A percentile compares a stretch with the other conserved stretches of the same genome.
Evolutionary conservation across 2,329 filamentous ascomycete species (phyloP).

Genomic region (Aureobasidium subglaciale): DNA sequence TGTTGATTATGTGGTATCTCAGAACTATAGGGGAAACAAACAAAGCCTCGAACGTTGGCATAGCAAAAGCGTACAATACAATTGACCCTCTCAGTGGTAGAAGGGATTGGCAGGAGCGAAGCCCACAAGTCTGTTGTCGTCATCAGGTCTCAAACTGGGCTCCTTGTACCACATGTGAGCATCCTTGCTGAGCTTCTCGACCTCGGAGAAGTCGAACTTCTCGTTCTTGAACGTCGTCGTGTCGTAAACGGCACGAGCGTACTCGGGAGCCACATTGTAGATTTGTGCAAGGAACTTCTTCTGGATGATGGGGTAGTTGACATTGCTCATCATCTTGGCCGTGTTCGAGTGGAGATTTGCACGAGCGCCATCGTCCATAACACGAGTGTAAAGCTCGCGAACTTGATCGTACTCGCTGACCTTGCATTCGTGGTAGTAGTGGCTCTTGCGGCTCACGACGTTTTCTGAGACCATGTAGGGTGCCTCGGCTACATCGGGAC

Average conservation of each 20-base stretch:
- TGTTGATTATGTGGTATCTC: slow-evolving; percentile 1
- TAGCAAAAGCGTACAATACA: background rate
- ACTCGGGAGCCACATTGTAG: slow-evolving; percentile 43
- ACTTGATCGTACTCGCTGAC: slow-evolving; percentile 47
- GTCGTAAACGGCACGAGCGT: slow-evolving; percentile 42
- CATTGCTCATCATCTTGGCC: slow-evolving; percentile 27
- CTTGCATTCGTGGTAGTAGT: slow-evolving; percentile 50
- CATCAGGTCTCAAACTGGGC: slow-evolving; percentile 37
- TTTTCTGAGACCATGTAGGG: slow-evolving; percentile 45
- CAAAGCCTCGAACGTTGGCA: background rate
- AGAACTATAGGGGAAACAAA: background rate
- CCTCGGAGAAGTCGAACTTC: slow-evolving; percentile 40
- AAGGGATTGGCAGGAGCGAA: slow-evolving; percentile 19
- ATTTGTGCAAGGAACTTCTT: slow-evolving; percentile 48
- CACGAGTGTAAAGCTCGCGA: slow-evolving; percentile 41
- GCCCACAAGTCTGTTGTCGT: slow-evolving; percentile 35
- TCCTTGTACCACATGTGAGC: slow-evolving; percentile 43
- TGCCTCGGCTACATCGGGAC: slow-evolving; percentile 44
- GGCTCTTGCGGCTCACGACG: slow-evolving; percentile 45
- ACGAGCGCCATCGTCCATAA: slow-evolving; percentile 41
- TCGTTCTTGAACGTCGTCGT: slow-evolving; percentile 33
- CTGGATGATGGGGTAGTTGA: slow-evolving; percentile 26
- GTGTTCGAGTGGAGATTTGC: slow-evolving; percentile 46
- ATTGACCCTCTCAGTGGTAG: background rate
- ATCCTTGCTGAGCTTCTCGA: slow-evolving; percentile 37